Base-by-base conservation (phyloP, 1,284 basidiomycete species). In the Ustilago crameri region DNA sequence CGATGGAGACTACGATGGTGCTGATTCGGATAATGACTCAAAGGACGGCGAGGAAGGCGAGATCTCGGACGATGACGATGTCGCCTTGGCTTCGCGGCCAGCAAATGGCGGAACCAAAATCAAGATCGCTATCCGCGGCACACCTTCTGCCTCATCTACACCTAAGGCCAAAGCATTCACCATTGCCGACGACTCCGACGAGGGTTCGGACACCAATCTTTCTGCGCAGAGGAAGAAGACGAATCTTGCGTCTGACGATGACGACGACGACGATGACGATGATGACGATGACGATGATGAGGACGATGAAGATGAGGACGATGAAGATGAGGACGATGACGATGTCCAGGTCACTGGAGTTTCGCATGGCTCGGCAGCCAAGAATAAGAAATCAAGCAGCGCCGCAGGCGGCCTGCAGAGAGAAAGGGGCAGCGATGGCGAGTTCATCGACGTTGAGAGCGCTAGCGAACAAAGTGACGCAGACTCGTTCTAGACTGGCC, bases 361-460 rank as follows among this genome's bases (percentile, higher is more conserved):
- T 9, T 38, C 45, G 3, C 58, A 42, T 17, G 4, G 42, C 10
- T 27, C 12, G 35, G 35, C 26, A 30, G 7, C 14, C 9, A 60
- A 47, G 48, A 51, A 60, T 24, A 56, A 60, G 12, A 49, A 26
- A 27, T 17, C 52, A 1, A 37, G 9, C 26, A 32, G 22, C 24
- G 42, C 24, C 23, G 42, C 23, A 22, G 40, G 56, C 22, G 63
- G 61, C 1, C 37, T 74, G 41, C 70, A 74, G 40, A 48, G 70
- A 12, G 70, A 69, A 38, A 47, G 58, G 2, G 70, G 70, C 9
- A 74, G 70, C 38, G 70, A 69, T 47, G 70, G 70, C 23, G 70
- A 69, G 23, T 74, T 69, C 30, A 69, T 74, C 58, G 70, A 69
- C 24, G 70, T 74, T 27, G 70, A 74, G 22, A 74, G 70, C 45